phyloP scores from a whole-genome alignment of 2,329 filamentous ascomycete species.

The Xylariaceae sp. region DNA sequence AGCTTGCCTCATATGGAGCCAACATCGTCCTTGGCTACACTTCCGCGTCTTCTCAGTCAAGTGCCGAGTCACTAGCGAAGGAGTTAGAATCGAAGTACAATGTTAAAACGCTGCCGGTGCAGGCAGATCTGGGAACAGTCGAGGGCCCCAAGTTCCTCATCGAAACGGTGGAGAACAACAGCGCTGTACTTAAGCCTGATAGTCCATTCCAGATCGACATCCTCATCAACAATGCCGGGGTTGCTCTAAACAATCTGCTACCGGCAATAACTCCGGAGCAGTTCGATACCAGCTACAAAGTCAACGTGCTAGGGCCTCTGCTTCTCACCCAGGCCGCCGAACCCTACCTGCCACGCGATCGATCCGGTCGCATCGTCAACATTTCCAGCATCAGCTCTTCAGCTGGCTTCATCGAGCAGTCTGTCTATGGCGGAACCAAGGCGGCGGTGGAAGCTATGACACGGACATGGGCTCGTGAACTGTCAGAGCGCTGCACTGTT shows the following conservation, averaged over 20 bases:
- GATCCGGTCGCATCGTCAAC: conserved; percentile 53
- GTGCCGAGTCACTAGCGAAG: conserved; percentile 57
- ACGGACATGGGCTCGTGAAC: conserved; percentile 53
- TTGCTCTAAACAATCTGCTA: conserved; percentile 59
- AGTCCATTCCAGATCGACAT: conserved; percentile 67
- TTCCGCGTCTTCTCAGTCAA: conserved; percentile 34
- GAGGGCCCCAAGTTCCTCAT: conserved; percentile 57
- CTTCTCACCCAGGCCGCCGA: conserved; percentile 69
- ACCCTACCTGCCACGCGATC: conserved; percentile 64
- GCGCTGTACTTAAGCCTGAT: conserved; percentile 39
- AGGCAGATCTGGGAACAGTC: conserved; percentile 65
- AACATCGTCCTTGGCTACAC: conserved; percentile 68
- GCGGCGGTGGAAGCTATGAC: conserved; percentile 56
- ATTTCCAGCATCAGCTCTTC: conserved; percentile 51
- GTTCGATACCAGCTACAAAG: conserved; percentile 66
- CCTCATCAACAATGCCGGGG: conserved; percentile 80
- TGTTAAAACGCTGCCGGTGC: conserved; percentile 57
- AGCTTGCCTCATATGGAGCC: conserved; percentile 66
- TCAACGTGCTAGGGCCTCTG: conserved; percentile 79
- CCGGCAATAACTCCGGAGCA: conserved; percentile 56
- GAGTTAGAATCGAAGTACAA: conserved; percentile 52
- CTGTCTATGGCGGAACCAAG: conserved; percentile 54
- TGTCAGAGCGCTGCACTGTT: conserved; percentile 48
- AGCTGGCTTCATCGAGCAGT: conserved; percentile 49
- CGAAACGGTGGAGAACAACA: conserved; percentile 49